Percentiles rank a stretch among this genome's conserved stretches.
Evolutionary conservation across 1,284 basidiomycete genomes (phyloP).

Genomic region (Stygiomarasmius scandens): DNA sequence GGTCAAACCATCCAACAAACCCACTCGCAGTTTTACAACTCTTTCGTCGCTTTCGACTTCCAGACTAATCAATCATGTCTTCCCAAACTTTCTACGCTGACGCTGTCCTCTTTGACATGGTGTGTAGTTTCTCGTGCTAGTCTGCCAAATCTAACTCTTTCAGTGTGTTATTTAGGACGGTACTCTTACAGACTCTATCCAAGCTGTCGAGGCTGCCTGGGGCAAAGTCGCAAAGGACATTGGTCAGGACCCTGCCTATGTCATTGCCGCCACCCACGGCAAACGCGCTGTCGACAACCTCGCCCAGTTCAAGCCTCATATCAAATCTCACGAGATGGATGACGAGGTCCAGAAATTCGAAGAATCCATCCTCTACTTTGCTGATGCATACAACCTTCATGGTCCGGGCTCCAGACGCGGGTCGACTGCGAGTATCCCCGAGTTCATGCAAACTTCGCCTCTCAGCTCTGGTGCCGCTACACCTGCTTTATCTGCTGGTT

Average conservation of each 20-base stretch:
- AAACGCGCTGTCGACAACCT: slow-evolving; percentile 74
- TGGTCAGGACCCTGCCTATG: slow-evolving; percentile 63
- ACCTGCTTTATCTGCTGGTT: slow-evolving; percentile 38
- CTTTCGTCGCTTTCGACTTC: no score
- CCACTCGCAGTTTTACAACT: no score
- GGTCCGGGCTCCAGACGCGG: slow-evolving; percentile 39
- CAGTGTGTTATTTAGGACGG: slow-evolving; percentile 51
- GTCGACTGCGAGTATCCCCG: slow-evolving; percentile 25
- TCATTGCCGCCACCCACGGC: slow-evolving; percentile 77
- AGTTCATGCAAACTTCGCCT: slow-evolving; percentile 17
- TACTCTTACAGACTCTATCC: slow-evolving; percentile 75
- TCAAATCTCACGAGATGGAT: slow-evolving; percentile 67
- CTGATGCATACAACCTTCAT: slow-evolving; percentile 61
- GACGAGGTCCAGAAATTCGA: slow-evolving; percentile 70
- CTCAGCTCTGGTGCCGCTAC: slow-evolving; percentile 38
- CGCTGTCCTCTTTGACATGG: slow-evolving; percentile 78
- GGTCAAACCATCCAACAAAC: no score
- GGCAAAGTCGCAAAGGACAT: slow-evolving; percentile 73
- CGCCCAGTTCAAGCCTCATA: slow-evolving; percentile 57
- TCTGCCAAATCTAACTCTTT: slow-evolving; percentile 23
- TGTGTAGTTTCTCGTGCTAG: slow-evolving; percentile 30
- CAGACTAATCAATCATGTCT: slow-evolving; percentile 1
- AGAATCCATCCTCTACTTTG: slow-evolving; percentile 70
- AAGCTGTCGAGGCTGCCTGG: slow-evolving; percentile 81
- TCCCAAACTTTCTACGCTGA: slow-evolving; percentile 46